phyloP scores from a whole-genome alignment of 257 asterid species.

The Ballota nigra region DNA sequence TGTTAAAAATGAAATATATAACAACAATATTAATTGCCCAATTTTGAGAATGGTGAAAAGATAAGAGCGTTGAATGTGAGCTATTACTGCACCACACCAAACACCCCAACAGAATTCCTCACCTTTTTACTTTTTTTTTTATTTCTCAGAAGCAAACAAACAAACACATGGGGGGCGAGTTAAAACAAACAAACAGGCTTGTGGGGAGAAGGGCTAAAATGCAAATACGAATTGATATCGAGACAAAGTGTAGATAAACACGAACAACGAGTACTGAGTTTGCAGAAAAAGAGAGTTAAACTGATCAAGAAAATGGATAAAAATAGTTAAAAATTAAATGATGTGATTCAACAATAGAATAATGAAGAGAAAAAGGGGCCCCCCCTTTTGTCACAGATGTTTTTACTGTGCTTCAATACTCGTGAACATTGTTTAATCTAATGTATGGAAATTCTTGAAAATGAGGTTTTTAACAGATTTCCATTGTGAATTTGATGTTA shows the following conservation, averaged over 20 bases:
- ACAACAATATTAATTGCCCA: not conserved
- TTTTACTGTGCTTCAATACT: slow-evolving; percentile 3
- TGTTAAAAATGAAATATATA: slow-evolving; percentile 21
- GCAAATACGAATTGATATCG: slow-evolving; percentile 19
- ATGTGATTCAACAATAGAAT: slow-evolving; percentile 49
- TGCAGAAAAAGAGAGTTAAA: slow-evolving; percentile 17
- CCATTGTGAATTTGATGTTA: not conserved
- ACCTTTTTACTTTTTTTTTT: not conserved
- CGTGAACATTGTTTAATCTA: slow-evolving; percentile 17
- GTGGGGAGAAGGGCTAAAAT: not conserved
- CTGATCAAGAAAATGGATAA: slow-evolving; percentile 20
- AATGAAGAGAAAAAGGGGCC: slow-evolving; percentile 23
- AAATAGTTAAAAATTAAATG: slow-evolving; percentile 9
- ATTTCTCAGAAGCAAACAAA: not conserved
- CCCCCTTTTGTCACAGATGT: slow-evolving; percentile 18
- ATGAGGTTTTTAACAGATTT: not conserved
- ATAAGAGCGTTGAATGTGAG: not conserved
- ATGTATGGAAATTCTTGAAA: not conserved
- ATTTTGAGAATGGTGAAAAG: not conserved
- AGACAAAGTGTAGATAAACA: not conserved
- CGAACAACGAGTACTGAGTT: not conserved
- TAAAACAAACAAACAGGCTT: too few relatives aligned
- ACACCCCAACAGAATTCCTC: slow-evolving; percentile 13
- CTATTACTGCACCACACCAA: slow-evolving; percentile 11
- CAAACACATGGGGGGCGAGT: slow-evolving; percentile 24